phyloP scores from a whole-genome alignment of 2,329 filamentous ascomycete genomes.

The Biscogniauxia marginata region DNA sequence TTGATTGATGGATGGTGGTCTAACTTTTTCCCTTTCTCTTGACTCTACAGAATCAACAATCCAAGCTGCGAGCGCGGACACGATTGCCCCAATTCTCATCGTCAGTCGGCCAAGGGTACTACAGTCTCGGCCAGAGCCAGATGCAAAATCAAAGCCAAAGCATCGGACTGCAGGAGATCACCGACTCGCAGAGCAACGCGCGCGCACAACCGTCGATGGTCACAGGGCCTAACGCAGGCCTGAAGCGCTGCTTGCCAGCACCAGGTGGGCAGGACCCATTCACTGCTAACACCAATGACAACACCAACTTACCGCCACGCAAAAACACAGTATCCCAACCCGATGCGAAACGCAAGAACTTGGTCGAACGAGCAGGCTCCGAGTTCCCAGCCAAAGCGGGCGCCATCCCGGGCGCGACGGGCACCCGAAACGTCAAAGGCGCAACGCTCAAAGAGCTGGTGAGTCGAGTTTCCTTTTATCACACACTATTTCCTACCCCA shows the following conservation, averaged over 20 bases:
- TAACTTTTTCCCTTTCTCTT: not conserved
- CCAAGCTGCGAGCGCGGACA: slow-evolving; percentile 21
- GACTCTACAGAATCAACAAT: slow-evolving; percentile 12
- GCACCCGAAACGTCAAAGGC: slow-evolving; percentile 46
- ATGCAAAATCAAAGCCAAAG: not conserved
- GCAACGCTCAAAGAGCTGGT: slow-evolving; percentile 37
- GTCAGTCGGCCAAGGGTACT: slow-evolving; percentile 7
- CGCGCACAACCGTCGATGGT: slow-evolving; percentile 45
- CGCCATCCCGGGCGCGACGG: slow-evolving; percentile 39
- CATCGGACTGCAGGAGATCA: slow-evolving; percentile 52
- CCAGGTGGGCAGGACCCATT: slow-evolving; percentile 37
- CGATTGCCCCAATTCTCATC: slow-evolving; percentile 25
- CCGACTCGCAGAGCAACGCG: slow-evolving; percentile 60
- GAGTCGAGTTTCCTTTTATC: slow-evolving; percentile 12
- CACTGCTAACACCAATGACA: slow-evolving; percentile 10
- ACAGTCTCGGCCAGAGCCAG: no score
- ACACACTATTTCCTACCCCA: not conserved
- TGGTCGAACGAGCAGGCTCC: slow-evolving; percentile 49
- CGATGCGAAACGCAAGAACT: slow-evolving; percentile 59
- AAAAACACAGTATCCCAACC: slow-evolving; percentile 47
- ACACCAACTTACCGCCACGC: slow-evolving; percentile 17
- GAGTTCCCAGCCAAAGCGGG: slow-evolving; percentile 45
- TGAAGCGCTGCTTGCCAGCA: slow-evolving; percentile 52
- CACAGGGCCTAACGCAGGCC: slow-evolving; percentile 38
- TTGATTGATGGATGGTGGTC: not conserved